Evolutionary conservation across 2,329 filamentous ascomycete species (phyloP), one percentile per base, ranked within the genome.

Genomic region (Periconia sp.): DNA sequence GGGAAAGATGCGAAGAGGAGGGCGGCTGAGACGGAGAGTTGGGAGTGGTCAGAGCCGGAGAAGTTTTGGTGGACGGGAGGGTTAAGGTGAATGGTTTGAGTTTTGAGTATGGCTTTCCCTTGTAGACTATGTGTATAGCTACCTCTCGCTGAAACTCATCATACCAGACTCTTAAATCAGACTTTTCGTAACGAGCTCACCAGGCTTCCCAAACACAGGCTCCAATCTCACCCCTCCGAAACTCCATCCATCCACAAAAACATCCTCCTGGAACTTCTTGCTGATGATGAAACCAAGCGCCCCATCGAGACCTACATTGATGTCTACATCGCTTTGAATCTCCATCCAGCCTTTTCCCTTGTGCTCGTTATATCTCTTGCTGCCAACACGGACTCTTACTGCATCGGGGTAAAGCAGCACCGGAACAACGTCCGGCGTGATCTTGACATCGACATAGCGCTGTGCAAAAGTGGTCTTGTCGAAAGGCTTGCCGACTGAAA

Each of bases 181-280:
- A 48, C 46, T 48, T 20, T 48, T 48, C 35, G n/a, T 41, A 17
- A 27, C 33, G 8, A 23, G 11, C 9, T 48, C 46, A 41, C 53
- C 49, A 15, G 49, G 35, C 19, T 52, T 56, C 11, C 58, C 64
- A 58, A 73, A 72, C 7, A 73, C 59, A 1, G 72, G 72, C 56
- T 74, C 64, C 51, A 75, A 40, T 44, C 69, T 61, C 35, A 75
- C 69, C 1, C 73, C 73, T 0, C 72, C 72, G 62, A 75, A 75
- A 49, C 64, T 72, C 71, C 71, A 75, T 0, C 73, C 73, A 55
- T 69, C 69, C 1, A 73, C 59, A 33, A 50, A 54, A 9, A 62
- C 59, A 2, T 61, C 70, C 54, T 73, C 64, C 47, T 69, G 57
- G 31, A 54, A 75, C 49, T 55, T 69, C 58, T 66, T 72, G 47